Conservation (phyloP, 768 basidiomycete species). For the Plicaturopsis crispa region DNA sequence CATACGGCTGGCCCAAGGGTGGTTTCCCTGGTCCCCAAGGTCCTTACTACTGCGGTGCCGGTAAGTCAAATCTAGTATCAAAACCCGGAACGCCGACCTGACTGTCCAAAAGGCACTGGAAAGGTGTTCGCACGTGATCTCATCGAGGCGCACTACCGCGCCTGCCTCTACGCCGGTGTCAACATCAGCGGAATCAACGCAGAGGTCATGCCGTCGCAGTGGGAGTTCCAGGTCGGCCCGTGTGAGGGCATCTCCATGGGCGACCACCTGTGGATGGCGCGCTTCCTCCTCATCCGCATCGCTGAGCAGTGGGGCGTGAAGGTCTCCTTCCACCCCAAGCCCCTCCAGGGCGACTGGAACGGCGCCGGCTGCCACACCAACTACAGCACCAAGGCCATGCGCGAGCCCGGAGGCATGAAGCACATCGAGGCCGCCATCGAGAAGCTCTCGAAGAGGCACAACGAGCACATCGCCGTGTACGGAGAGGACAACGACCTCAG, state of each 20-base stretch:
- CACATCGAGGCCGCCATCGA: constrained; percentile 87
- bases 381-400: constrained; percentile 93
- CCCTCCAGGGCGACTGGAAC: constrained; percentile 96
- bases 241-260: constrained; percentile 98
- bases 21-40: constrained; percentile 99
- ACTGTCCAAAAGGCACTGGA: constrained; percentile 63
- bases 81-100: constrained; percentile 9
- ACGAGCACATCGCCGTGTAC: constrained; percentile 95
- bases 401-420: constrained; percentile 91
- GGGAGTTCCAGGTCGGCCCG: constrained; percentile 99
- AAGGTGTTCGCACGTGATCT: constrained; percentile 98
- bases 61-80: constrained; percentile 33
- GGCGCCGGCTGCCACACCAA: constrained; percentile 99
- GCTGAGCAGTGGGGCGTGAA: constrained; percentile 97
- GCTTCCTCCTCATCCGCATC: constrained; percentile 91
- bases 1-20: constrained; percentile 96
- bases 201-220: constrained; percentile 99
- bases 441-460: constrained; percentile 85
- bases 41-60: constrained; percentile 99
- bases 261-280: constrained; percentile 99
- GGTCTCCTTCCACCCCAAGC: constrained; percentile 99
- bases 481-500: constrained; percentile 97
- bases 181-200: constrained; percentile 99
- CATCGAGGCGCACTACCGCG: constrained; percentile 98
- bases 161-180: constrained; percentile 90